phyloP scores from a whole-genome alignment of 1,284 basidiomycete species.

The Schizophyllum amplum region DNA sequence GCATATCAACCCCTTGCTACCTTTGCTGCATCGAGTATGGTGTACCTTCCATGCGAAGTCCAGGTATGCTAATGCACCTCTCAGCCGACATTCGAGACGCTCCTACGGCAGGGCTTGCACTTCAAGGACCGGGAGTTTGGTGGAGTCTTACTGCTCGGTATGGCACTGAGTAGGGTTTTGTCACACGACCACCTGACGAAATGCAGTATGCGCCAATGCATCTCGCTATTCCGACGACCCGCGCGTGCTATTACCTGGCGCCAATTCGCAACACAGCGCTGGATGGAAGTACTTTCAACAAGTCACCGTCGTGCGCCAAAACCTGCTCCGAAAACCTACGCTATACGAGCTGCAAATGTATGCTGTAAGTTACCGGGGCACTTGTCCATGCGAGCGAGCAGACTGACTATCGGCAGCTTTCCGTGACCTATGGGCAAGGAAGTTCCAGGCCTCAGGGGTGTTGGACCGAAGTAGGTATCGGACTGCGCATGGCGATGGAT shows the following conservation, averaged over 20 bases:
- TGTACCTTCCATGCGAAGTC: too few species aligned
- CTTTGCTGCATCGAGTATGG: slow-evolving; percentile 5
- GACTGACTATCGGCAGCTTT: slow-evolving; percentile 18
- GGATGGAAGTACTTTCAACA: slow-evolving; percentile 8
- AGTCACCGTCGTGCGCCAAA: slow-evolving; percentile 2
- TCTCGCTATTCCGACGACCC: slow-evolving; percentile 53
- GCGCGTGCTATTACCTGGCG: slow-evolving; percentile 39
- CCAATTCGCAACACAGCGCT: slow-evolving; percentile 25
- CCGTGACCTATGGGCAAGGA: slow-evolving; percentile 31
- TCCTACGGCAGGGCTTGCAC: slow-evolving; percentile 23
- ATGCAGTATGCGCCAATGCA: slow-evolving; percentile 55
- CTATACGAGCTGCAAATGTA: slow-evolving; percentile 7
- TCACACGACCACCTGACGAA: too few species aligned
- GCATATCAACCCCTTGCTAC: slow-evolving; percentile 9
- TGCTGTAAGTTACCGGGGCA: slow-evolving; percentile 4
- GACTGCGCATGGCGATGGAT: slow-evolving; percentile 37
- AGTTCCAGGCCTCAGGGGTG: slow-evolving; percentile 43
- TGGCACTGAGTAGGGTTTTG: background rate
- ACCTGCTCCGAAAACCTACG: slow-evolving; percentile 1
- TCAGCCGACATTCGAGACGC: slow-evolving; percentile 4
- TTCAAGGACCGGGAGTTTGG: slow-evolving; percentile 43
- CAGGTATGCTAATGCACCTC: too few species aligned
- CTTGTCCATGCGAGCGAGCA: background rate
- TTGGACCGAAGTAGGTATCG: slow-evolving; percentile 46
- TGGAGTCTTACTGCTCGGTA: slow-evolving; percentile 39